These are phyloP conservation scores for Hygrophoropsis aurantiaca DNA, from an alignment of 768 basidiomycete genomes.

Conservation along the genomic window DNA sequence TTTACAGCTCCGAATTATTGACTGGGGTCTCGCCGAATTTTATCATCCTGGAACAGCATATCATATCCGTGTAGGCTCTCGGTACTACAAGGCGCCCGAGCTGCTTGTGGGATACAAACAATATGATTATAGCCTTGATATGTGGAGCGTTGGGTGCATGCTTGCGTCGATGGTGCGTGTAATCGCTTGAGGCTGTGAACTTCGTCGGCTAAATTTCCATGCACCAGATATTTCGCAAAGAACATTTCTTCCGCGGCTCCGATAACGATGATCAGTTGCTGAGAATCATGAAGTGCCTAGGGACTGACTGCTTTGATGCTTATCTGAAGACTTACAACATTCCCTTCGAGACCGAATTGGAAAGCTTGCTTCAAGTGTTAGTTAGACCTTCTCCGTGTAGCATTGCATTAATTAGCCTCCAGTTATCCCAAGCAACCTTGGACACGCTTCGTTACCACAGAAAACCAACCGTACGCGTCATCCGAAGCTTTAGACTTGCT, in stretches of 20 bases:
- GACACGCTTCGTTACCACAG: constrained; percentile 57
- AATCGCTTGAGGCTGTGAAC: neutral
- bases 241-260: constrained; percentile 73
- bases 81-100: constrained; percentile 77
- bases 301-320: constrained; percentile 62
- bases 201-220: neutral
- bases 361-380: constrained; percentile 52
- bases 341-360: constrained; percentile 62
- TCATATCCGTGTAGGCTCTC: constrained; percentile 69
- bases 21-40: constrained; percentile 79
- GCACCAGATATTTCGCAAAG: constrained; percentile 66
- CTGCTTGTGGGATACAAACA: constrained; percentile 68
- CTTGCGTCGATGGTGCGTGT: constrained; percentile 67
- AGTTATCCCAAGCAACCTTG: constrained; percentile 68
- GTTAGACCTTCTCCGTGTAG: constrained; percentile 10
- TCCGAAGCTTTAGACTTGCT: constrained; percentile 66
- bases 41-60: constrained; percentile 70
- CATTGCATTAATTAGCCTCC: neutral
- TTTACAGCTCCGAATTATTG: constrained; percentile 55
- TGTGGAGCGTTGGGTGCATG: constrained; percentile 78
- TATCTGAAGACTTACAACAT: constrained; percentile 64
- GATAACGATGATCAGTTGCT: constrained; percentile 76
- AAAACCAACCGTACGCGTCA: constrained; percentile 58
- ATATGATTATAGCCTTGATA: constrained; percentile 71
- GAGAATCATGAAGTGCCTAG: constrained; percentile 66